Percentiles rank a stretch among this genome's conserved stretches.
phyloP scores from a whole-genome alignment of 108 stramenopile species.

The Cyclotella baltica region DNA sequence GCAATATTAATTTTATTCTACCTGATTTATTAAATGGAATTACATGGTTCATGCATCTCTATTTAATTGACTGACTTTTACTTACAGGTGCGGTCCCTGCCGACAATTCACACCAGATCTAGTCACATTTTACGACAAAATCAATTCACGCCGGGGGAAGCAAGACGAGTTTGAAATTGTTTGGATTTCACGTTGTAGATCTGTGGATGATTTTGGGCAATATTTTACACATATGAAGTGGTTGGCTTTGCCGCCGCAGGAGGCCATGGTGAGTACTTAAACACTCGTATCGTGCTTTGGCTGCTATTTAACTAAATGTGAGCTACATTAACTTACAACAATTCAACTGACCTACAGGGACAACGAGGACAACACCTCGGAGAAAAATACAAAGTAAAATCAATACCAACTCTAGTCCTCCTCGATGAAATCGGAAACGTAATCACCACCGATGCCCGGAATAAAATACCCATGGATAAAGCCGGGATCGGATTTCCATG shows the following conservation, averaged over 20 bases:
- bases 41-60: too few relatives aligned
- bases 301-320: not conserved
- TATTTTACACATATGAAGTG: constrained; percentile 93
- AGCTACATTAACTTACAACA: not conserved
- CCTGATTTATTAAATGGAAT: too few relatives aligned
- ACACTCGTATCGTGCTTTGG: not conserved
- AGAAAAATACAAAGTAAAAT: constrained; percentile 83
- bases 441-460: constrained; percentile 82
- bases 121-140: constrained; percentile 84
- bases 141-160: constrained; percentile 79
- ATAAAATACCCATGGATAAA: constrained; percentile 85
- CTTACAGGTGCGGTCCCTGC: constrained; percentile 85
- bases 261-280: constrained; percentile 63
- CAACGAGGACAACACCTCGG: constrained; percentile 70
- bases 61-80: too few relatives aligned
- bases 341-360: constrained; percentile 38
- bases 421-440: constrained; percentile 90
- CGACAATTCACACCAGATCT: constrained; percentile 92
- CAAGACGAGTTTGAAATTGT: constrained; percentile 90
- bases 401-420: constrained; percentile 84
- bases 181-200: constrained; percentile 87
- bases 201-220: constrained; percentile 82
- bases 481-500: constrained; percentile 93
- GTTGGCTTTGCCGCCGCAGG: constrained; percentile 86
- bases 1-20: too few relatives aligned